Conservation (phyloP, 805 yeast species). For the Wickerhamiella kurtzmanii region DNA sequence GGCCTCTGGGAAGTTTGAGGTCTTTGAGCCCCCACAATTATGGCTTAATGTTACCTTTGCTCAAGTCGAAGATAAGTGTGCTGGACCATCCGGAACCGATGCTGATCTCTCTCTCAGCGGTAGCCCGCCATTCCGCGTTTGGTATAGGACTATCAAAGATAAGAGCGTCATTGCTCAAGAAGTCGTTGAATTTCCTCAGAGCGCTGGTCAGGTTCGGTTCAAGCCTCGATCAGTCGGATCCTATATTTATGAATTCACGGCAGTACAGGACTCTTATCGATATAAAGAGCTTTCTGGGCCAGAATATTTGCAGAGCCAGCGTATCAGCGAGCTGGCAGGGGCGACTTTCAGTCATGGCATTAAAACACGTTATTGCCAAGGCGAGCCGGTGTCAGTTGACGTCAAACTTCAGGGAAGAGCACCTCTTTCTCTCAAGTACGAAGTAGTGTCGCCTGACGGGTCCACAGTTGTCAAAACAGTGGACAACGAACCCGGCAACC, state of each 20-base stretch:
- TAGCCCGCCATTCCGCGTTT: constrained; percentile 65
- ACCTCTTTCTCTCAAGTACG: constrained; percentile 58
- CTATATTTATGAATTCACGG: constrained; percentile 67
- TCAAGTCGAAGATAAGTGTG: constrained; percentile 71
- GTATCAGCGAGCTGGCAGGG: background rate
- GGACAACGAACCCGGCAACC: constrained; percentile 25
- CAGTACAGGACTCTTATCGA: constrained; percentile 34
- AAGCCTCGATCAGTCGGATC: constrained; percentile 72
- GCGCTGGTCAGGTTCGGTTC: constrained; percentile 37
- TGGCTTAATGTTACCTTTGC: constrained; percentile 31
- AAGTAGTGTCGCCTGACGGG: background rate
- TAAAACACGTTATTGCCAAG: constrained; percentile 32
- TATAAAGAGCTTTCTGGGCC: constrained; percentile 29
- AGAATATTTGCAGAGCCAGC: constrained; percentile 18
- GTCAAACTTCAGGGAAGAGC: constrained; percentile 61
- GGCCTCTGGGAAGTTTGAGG: constrained; percentile 40
- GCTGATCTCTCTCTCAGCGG: constrained; percentile 62
- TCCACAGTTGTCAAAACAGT: background rate
- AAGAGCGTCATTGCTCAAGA: constrained; percentile 17
- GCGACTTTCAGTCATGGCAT: background rate
- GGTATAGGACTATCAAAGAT: constrained; percentile 39
- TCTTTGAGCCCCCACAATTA: constrained; percentile 49
- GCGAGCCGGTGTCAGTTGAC: constrained; percentile 35
- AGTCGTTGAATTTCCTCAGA: constrained; percentile 2
- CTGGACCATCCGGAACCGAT: constrained; percentile 78